These are phyloP conservation scores for Diaporthe sp. DNA, from an alignment of 2,329 filamentous ascomycete genomes.

Conservation along the genomic window DNA sequence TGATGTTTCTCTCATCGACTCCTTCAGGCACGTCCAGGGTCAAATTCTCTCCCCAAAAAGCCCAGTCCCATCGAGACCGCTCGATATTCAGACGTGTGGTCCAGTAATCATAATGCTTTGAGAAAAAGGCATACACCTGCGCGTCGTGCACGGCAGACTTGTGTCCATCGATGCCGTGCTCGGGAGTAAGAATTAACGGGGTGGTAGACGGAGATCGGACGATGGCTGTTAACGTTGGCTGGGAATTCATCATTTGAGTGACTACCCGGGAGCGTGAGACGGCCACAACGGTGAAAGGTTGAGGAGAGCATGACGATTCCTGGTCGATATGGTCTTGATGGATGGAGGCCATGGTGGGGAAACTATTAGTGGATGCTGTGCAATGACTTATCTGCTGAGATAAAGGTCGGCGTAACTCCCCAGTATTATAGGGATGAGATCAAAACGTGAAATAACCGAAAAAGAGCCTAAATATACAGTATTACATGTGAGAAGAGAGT, in stretches of 20 bases:
- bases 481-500: too few relatives aligned
- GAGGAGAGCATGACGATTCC: background rate
- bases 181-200: background rate
- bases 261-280: background rate
- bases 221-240: background rate
- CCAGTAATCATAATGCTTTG: background rate
- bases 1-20: background rate
- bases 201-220: background rate
- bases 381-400: background rate
- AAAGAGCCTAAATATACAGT: background rate
- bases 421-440: too few relatives aligned
- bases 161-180: background rate
- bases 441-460: too few relatives aligned
- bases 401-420: background rate
- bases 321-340: background rate
- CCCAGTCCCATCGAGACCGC: constrained; percentile 4
- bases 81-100: background rate
- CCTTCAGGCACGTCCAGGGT: background rate
- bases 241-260: background rate
- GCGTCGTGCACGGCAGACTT: constrained; percentile 2
- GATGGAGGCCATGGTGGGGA: background rate
- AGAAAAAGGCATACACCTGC: background rate
- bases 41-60: constrained; percentile 2
- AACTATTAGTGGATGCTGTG: background rate
- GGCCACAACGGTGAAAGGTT: background rate